These are phyloP conservation scores for Eutypa lata DNA, from an alignment of 2,329 filamentous ascomycete genomes.

Conservation along the genomic window DNA sequence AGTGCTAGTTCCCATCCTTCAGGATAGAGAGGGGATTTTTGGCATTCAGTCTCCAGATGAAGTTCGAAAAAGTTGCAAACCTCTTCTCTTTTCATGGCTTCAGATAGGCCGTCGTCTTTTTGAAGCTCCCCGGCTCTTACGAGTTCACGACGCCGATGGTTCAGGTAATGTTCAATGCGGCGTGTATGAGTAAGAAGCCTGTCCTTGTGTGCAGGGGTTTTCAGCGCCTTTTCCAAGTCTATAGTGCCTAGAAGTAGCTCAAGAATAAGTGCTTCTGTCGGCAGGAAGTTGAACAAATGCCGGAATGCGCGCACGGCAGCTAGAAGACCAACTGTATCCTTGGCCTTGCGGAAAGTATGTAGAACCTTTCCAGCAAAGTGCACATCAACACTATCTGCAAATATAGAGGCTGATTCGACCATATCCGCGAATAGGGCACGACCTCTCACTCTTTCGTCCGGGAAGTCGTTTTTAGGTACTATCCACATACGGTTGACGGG, in stretches of 20 bases:
- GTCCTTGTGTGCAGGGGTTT: conserved; percentile 29
- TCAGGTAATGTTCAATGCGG: conserved; percentile 38
- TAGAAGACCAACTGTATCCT: conserved; percentile 43
- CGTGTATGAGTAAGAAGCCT: conserved; percentile 40
- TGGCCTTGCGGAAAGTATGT: conserved; percentile 47
- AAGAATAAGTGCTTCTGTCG: conserved; percentile 43
- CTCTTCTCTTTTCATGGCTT: conserved; percentile 33
- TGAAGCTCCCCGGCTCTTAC: conserved; percentile 26
- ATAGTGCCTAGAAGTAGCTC: conserved; percentile 45
- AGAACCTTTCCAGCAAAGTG: conserved; percentile 48
- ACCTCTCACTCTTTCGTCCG: conserved; percentile 30
- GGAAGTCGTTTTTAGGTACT: conserved; percentile 26
- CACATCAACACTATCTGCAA: conserved; percentile 39
- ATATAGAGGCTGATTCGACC: conserved; percentile 44
- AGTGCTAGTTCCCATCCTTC: background rate
- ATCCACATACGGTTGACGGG: conserved; percentile 45
- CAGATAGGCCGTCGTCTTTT: conserved; percentile 31
- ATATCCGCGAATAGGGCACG: conserved; percentile 46
- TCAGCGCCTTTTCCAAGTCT: conserved; percentile 31
- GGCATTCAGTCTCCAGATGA: conserved; percentile 27
- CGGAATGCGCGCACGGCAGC: conserved; percentile 43
- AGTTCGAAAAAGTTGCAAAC: conserved; percentile 41
- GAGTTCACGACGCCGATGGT: conserved; percentile 21
- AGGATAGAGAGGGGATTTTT: background rate
- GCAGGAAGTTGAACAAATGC: conserved; percentile 40